Evolutionary conservation across 306 rosid genomes (phyloP), one percentile per base, ranked within the genome.

Genomic region (Potentilla sterilis): DNA sequence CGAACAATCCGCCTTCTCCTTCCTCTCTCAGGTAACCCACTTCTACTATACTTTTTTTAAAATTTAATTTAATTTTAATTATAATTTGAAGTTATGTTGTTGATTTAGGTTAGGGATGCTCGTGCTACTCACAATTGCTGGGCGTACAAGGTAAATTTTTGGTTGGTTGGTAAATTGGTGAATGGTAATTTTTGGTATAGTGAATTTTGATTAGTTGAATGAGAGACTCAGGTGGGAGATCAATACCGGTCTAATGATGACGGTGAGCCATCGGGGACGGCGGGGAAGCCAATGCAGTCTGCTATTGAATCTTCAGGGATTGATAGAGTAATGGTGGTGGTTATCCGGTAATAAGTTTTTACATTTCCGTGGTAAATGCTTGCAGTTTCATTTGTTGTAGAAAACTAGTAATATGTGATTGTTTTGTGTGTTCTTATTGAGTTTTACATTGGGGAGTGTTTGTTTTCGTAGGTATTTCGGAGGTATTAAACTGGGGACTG

Each of bases 291-390:
- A 22, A 94, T 94, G 79, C 86, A 82, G 49, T 83, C 98, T 75
- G 96, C 97, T 34, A 88, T 94, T 79, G 86, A 70, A 74, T 87
- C 97, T 77, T 91, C 98, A 21, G 96, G 97, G 65, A 85, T 94
- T 77, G 97, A 94, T 78, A 92, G 92, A 89, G 90, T 94, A 74
- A 88, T 94, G 98, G 98, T 94, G 80, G 97, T 92, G 24, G 97
- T 94, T 79, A 90, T 90, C 86, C 87, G 97, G 98, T 94, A 71
- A 79, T 63, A 70, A 61, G 7, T 70, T 69, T 5, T 12, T 54
- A 8, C 40, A 2, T 51, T 7, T 67, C 13, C 5, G 19, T 18
- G 13, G 11, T 51, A 10, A 19, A 18, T 59, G 58, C n/a, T 51
- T 38, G 32, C 42, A 34, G n/a, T 35, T 34, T 18, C 6, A 58